Conservation (phyloP, 2,329 filamentous ascomycete species). For the Botryotinia globosa region DNA sequence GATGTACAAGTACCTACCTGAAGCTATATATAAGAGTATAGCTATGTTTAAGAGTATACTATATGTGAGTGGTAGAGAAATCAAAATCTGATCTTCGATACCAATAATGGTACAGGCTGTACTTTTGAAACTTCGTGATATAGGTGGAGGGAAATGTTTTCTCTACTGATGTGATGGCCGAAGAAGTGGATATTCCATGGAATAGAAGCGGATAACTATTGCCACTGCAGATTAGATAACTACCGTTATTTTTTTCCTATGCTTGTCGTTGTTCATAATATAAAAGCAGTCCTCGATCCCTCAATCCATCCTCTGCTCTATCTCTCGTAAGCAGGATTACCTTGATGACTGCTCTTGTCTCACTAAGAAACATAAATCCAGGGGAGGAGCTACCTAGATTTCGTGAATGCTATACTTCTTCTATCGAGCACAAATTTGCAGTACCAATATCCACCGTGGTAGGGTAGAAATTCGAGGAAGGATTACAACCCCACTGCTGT, state of each 20-base stretch:
- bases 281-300: too few relatives aligned
- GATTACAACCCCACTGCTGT: rapidly evolving
- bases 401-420: neutral
- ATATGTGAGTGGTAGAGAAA: neutral
- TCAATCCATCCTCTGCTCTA: too few relatives aligned
- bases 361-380: neutral
- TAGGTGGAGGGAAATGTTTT: neutral
- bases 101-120: neutral
- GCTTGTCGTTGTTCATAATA: neutral
- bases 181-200: rapidly evolving
- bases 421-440: neutral
- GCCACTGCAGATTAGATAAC: neutral
- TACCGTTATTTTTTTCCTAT: neutral
- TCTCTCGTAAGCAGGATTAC: neutral
- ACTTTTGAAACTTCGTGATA: neutral
- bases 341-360: neutral
- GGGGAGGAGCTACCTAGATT: neutral
- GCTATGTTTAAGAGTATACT: neutral
- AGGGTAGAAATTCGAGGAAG: neutral
- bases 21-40: neutral
- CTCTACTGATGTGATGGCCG: neutral
- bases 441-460: neutral
- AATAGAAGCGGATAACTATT: neutral
- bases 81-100: neutral
- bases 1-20: neutral